Evolutionary conservation across 345 rosid genomes (phyloP), one percentile per base, ranked within the genome.

Genomic region (Salix arbutifolia): DNA sequence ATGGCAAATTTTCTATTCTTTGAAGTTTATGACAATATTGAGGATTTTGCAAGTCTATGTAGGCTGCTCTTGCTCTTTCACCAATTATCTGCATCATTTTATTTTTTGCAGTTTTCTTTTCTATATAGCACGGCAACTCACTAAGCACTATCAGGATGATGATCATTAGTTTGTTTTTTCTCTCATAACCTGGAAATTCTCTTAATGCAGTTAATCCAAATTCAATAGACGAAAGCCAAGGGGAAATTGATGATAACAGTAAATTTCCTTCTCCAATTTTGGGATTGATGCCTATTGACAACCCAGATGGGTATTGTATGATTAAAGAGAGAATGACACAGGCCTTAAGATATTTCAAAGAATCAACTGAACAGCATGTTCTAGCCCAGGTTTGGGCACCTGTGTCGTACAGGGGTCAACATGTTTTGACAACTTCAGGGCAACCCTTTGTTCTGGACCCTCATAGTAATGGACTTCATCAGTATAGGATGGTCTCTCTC

Each of bases 371-470:
- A 9, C 97, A 95, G 58, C 97, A 91, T 37, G 81, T 95, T 80
- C 90, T 95, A 12, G 97, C 94, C 40, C 97, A 93, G 82, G 91
- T 95, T 70, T 95, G 99, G 99, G 97, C 92, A 21, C 99, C 99
- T 61, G 89, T 92, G 1, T 88, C 84, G 77, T 81, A 77, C 64
- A 88, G 86, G 72, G 88, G 90, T 69, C 86, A 87, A 11, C 87
- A 77, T 67, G 88, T 91, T 33, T 88, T 93, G 28, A 89, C 96
- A 69, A 95, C 99, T 86, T 87, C 89, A 33, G 97, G 94, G 67
- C 99, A 95, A 69, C 99, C 99, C 9, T 95, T 95, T 77, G 89
- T 91, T 81, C 92, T 95, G 67, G 94, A 87, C 79, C 88, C 93
- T 28, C 86, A 80, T 73, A 86, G 92, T 76, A 85, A 77, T 35